Base-by-base conservation (phyloP, 2,329 filamentous ascomycete genomes). In the Alternaria sp. region DNA sequence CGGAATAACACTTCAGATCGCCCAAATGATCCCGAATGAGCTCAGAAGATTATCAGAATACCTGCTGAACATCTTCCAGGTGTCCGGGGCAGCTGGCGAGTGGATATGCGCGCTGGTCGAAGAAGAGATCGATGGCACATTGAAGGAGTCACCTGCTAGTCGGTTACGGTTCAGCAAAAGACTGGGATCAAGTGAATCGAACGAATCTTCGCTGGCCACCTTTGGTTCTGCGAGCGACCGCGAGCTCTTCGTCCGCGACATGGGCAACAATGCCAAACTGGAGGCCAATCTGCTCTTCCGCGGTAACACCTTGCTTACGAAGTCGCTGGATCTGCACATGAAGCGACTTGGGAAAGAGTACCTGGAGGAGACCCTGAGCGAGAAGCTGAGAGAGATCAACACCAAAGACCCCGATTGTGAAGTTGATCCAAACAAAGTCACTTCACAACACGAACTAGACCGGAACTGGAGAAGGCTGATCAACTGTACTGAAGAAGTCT, bases 271-370 rank as follows among this genome's bases (percentile, higher is more conserved):
- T 9, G 85, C 94, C 5, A 90, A 92, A 25, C 89, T 92, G 47
- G 96, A 99, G 78, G 96, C 95, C 6, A 99, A 98, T 71, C 85
- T 99, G 2, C 87, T 99, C 5, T 99, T 99, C 81, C 89, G 96
- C 33, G 96, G 96, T 64, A 99, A 99, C 75, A 96, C 96, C 0
- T 84, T 99, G 10, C 86, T 98, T 26, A 99, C 96, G 0, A 96
- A 97, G 78, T 91, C 94, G 1, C 86, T 99, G 47, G 96, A 99
- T 78, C 92, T 93, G 63, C 94, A 99, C 78, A 98, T 99, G 96
- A 92, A 94, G 61, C 89, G 96, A 10, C 84, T 98, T 1, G 96
- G 96, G 45, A 95, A 94, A 70, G 94, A 97, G 70, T 99, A 97
- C 73, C 82, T 99, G 2, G 92, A 96, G 71, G 92, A 96, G 54